Base-by-base conservation (phyloP, 306 rosid species). In the Morella rubra region DNA sequence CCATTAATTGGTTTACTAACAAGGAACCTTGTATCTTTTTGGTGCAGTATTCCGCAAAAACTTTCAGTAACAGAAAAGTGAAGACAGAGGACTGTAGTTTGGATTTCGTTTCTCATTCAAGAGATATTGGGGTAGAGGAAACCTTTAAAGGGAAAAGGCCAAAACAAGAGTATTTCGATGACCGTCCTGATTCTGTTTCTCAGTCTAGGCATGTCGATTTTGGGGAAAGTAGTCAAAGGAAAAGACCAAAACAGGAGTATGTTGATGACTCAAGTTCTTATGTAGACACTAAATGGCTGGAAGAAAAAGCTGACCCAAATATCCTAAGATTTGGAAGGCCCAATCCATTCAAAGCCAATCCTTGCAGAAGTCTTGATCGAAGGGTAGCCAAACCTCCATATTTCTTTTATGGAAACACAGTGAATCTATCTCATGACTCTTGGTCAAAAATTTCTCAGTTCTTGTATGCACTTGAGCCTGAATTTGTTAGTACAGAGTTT, bases 371-470 rank as follows among this genome's bases (percentile, higher is more conserved):
- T 73, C 81, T 86, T 44, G 83, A 69, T 18, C 76, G 22, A 54
- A 69, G 82, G 82, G 87, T 81, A 12, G 85, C 85, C n/a, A 89
- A 86, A 62, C 86, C 88, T 67, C 98, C 98, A 45, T 94, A 84
- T 84, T 94, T 94, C 87, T 86, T 92, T 41, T 94, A 85, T 55
- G 98, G 93, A 76, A 90, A 86, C 77, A 83, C 79, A 32, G 75
- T 81, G 50, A 87, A 79, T 79, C 76, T 87, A 51, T 20, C 91
- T 61, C 81, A 79, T 4, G 97, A 90, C 41, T 84, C 91, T 7
- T 94, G 97, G 97, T 70, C 18, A 65, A 90, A 92, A 83, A 77
- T 92, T 69, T 90, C 96, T 51, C 87, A 92, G 72, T 94, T 90
- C 78, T 67, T 92, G 56, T 90, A 94, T 83, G 86, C 76, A 42